Evolutionary conservation across 208 protist genomes (phyloP).

Genomic region (Trypanosomatidae sp.): DNA sequence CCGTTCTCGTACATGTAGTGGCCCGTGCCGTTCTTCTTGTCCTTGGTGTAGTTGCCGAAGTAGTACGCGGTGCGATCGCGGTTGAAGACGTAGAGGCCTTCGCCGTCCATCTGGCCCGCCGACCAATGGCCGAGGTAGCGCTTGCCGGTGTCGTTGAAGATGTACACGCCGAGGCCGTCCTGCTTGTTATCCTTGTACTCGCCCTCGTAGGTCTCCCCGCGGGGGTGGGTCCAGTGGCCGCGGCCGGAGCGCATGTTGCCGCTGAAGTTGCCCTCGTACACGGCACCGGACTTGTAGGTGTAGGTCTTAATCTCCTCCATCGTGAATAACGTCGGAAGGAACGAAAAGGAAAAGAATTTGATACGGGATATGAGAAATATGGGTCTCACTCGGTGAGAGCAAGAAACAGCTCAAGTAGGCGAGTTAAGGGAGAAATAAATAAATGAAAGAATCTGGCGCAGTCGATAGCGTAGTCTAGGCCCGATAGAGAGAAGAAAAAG

Average conservation of each 20-base stretch:
- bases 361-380: too few relatives aligned
- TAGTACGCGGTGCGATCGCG: constrained; percentile 61
- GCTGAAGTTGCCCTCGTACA: constrained; percentile 88
- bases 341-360: too few relatives aligned
- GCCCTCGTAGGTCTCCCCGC: constrained; percentile 86
- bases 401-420: too few relatives aligned
- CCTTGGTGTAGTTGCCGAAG: constrained; percentile 68
- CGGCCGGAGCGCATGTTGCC: constrained; percentile 72
- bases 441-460: too few relatives aligned
- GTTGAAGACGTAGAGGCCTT: constrained; percentile 87
- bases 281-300: constrained; percentile 86
- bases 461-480: too few relatives aligned
- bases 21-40: constrained; percentile 84
- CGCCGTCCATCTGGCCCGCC: constrained; percentile 76
- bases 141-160: constrained; percentile 66
- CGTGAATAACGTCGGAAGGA: background rate
- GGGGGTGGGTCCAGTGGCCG: constrained; percentile 76
- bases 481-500: too few relatives aligned
- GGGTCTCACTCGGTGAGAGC: too few relatives aligned
- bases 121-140: constrained; percentile 84
- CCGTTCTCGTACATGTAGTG: constrained; percentile 88
- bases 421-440: too few relatives aligned
- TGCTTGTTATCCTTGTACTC: constrained; percentile 88
- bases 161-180: constrained; percentile 84
- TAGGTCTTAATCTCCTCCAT: constrained; percentile 66